These are phyloP conservation scores for Leucocoprinus sp. DNA, from an alignment of 768 basidiomycete genomes.

Conservation along the genomic window DNA sequence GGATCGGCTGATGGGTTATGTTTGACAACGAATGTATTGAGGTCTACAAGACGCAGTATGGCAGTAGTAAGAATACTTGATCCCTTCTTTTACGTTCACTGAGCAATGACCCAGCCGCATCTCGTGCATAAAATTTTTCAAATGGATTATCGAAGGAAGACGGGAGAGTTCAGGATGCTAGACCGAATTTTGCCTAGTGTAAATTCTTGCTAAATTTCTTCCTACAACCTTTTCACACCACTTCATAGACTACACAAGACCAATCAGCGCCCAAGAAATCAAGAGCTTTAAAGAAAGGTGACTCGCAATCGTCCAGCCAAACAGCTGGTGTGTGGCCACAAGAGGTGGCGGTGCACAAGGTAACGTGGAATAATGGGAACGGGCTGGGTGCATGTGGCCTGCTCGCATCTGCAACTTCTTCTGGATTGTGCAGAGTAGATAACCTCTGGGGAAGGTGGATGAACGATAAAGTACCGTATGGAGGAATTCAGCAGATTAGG, in stretches of 20 bases:
- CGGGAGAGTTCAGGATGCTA: slow-evolving; percentile 77
- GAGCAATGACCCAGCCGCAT: slow-evolving; percentile 48
- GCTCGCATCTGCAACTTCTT: slow-evolving; percentile 73
- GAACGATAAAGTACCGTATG: slow-evolving; percentile 59
- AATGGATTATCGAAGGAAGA: slow-evolving; percentile 77
- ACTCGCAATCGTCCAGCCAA: slow-evolving; percentile 15
- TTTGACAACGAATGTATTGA: slow-evolving; percentile 62
- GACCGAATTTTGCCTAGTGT: slow-evolving; percentile 79
- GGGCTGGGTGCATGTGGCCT: slow-evolving; percentile 53
- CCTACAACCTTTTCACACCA: not conserved
- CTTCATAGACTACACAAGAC: slow-evolving; percentile 42
- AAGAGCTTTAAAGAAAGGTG: slow-evolving; percentile 18
- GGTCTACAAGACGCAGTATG: slow-evolving; percentile 62
- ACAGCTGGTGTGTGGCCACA: slow-evolving; percentile 71
- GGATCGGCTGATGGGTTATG: slow-evolving; percentile 81
- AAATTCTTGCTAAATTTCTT: not conserved
- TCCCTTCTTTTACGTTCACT: too few species aligned
- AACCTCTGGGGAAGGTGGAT: slow-evolving; percentile 70
- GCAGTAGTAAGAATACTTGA: slow-evolving; percentile 45
- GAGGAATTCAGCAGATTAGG: slow-evolving; percentile 51
- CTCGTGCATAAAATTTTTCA: slow-evolving; percentile 76
- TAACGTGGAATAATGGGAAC: slow-evolving; percentile 73
- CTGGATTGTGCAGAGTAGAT: slow-evolving; percentile 84
- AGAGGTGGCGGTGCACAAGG: slow-evolving; percentile 70
- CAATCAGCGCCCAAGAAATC: slow-evolving; percentile 29